Conservation (phyloP, 2,329 filamentous ascomycete genomes). For the Alternaria tenuissima region DNA sequence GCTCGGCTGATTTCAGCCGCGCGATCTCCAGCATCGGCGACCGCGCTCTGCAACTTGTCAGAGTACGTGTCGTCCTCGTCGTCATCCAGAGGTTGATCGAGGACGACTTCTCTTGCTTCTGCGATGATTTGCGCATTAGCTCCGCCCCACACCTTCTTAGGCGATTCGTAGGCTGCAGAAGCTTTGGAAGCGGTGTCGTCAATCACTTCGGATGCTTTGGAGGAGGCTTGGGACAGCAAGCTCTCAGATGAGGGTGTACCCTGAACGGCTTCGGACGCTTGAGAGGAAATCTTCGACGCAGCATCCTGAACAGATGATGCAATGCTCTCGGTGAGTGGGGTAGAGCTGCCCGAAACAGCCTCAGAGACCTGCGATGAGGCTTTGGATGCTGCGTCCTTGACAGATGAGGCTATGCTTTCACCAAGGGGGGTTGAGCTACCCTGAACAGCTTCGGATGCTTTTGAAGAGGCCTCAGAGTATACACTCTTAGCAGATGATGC, state of each 20-base stretch:
- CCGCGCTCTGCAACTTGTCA: conserved; percentile 60
- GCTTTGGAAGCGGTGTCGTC: conserved; percentile 32
- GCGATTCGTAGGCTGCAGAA: conserved; percentile 39
- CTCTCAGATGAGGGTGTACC: conserved; percentile 25
- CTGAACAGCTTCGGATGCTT: conserved; percentile 41
- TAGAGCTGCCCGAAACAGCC: conserved; percentile 40
- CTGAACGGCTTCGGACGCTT: conserved; percentile 35
- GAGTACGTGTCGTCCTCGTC: conserved; percentile 59
- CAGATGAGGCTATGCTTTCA: conserved; percentile 48
- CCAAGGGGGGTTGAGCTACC: conserved; percentile 40
- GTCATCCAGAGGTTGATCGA: conserved; percentile 60
- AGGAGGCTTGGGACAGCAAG: conserved; percentile 38
- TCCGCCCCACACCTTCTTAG: conserved; percentile 63
- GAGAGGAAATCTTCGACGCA: conserved; percentile 42
- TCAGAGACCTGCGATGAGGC: conserved; percentile 42
- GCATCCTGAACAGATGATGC: conserved; percentile 49
- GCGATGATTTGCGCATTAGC: conserved; percentile 62
- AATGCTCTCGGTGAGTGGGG: conserved; percentile 42
- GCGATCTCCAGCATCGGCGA: conserved; percentile 61
- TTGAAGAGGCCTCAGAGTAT: conserved; percentile 44
- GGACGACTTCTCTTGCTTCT: conserved; percentile 56
- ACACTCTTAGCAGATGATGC: conserved; percentile 50
- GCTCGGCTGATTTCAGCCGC: conserved; percentile 63
- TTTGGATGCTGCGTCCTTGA: conserved; percentile 47
- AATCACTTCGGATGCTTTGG: conserved; percentile 29